Evolutionary conservation across 2,329 filamentous ascomycete genomes (phyloP).

Genomic region (Chaetothyriales sp.): DNA sequence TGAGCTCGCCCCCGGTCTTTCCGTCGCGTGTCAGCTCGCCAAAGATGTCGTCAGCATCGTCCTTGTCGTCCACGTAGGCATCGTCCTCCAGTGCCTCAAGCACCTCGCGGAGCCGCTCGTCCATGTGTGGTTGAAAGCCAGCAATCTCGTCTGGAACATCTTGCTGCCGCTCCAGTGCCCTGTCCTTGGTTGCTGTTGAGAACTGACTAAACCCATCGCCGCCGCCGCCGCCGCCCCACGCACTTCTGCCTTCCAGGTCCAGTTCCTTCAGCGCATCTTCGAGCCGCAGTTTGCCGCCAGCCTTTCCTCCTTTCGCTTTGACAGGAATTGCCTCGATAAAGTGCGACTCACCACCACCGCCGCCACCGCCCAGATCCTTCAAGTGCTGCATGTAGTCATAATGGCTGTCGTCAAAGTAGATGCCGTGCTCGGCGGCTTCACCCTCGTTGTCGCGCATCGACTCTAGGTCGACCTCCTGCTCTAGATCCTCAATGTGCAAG

Average conservation of each 20-base stretch:
- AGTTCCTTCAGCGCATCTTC: slow-evolving; percentile 63
- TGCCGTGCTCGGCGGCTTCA: slow-evolving; percentile 82
- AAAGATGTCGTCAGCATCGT: slow-evolving; percentile 64
- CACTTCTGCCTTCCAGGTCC: slow-evolving; percentile 28
- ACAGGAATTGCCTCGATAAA: slow-evolving; percentile 58
- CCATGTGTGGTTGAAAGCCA: slow-evolving; percentile 96
- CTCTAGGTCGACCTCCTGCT: slow-evolving; percentile 52
- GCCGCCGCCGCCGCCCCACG: slow-evolving; percentile 16
- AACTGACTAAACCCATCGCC: slow-evolving; percentile 50
- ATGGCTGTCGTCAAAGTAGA: slow-evolving; percentile 86
- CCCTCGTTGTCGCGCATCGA: slow-evolving; percentile 76
- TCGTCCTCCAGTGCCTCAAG: slow-evolving; percentile 91
- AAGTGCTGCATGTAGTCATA: slow-evolving; percentile 99
- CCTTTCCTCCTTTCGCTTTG: slow-evolving; percentile 52
- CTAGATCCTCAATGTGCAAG: slow-evolving; percentile 54
- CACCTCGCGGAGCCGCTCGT: slow-evolving; percentile 76
- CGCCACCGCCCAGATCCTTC: slow-evolving; percentile 61
- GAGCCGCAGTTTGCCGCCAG: slow-evolving; percentile 58
- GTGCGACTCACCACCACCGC: slow-evolving; percentile 47
- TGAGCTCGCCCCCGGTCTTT: slow-evolving; percentile 44
- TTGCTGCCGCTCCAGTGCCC: slow-evolving; percentile 84
- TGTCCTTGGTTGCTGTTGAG: slow-evolving; percentile 34
- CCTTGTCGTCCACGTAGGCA: slow-evolving; percentile 70
- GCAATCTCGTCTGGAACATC: slow-evolving; percentile 79
- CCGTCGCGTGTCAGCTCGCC: slow-evolving; percentile 53